phyloP scores from a whole-genome alignment of 257 asterid genomes.

The Primulina huaijiensis region DNA sequence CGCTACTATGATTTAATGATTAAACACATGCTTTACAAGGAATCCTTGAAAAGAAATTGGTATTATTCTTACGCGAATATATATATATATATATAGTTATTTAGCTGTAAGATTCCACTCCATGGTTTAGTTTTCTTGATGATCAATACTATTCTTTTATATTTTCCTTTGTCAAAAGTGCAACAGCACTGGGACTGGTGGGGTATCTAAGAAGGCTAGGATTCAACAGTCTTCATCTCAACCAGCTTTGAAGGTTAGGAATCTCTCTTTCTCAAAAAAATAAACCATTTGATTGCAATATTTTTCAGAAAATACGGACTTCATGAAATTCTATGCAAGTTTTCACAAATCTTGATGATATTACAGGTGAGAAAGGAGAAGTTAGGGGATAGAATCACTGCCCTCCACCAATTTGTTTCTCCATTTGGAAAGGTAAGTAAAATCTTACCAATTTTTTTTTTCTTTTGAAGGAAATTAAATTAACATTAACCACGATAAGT shows the following conservation, averaged over 20 bases:
- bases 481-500: no score
- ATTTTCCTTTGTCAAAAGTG: slow-evolving; percentile 39
- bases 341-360: not conserved
- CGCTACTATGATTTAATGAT: slow-evolving; percentile 22
- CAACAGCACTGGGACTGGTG: slow-evolving; percentile 61
- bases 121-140: slow-evolving; percentile 16
- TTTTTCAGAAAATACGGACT: not conserved
- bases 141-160: not conserved
- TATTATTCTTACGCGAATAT: slow-evolving; percentile 1
- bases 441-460: not conserved
- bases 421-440: slow-evolving; percentile 94
- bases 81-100: not conserved
- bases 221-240: slow-evolving; percentile 74
- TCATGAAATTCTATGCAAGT: not conserved
- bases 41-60: slow-evolving; percentile 6
- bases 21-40: slow-evolving; percentile 1
- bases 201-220: slow-evolving; percentile 87
- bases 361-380: slow-evolving; percentile 90
- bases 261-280: slow-evolving; percentile 17
- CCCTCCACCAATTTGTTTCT: slow-evolving; percentile 95
- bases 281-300: not conserved
- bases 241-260: slow-evolving; percentile 76
- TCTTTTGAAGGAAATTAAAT: no score
- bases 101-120: slow-evolving; percentile 9
- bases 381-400: slow-evolving; percentile 86